Percentiles rank a stretch among this genome's conserved stretches.
Evolutionary conservation across 306 rosid species (phyloP).

Genomic region (Quercus berberidifolia): DNA sequence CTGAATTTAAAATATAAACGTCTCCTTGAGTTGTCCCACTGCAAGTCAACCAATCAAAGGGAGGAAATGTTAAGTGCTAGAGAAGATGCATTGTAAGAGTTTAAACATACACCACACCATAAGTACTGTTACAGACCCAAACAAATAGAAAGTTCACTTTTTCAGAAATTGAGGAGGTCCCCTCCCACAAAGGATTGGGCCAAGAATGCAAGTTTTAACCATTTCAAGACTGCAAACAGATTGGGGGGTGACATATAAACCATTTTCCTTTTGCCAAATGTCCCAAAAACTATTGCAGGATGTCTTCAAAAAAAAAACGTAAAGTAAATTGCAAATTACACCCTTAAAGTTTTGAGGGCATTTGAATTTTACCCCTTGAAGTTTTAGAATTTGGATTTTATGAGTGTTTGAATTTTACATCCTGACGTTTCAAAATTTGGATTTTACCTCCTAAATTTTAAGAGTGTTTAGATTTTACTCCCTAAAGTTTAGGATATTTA

Average conservation of each 20-base stretch:
- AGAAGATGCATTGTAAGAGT: neutral
- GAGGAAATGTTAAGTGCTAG: neutral
- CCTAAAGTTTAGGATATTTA: no score
- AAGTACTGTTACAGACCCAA: no score
- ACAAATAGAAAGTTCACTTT: neutral
- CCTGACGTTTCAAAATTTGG: no score
- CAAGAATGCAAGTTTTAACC: neutral
- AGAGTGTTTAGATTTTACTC: no score
- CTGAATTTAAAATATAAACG: constrained; percentile 56
- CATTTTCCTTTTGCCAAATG: neutral
- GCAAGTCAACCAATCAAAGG: constrained; percentile 30
- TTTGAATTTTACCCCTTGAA: no score
- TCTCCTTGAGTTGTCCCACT: constrained; percentile 92
- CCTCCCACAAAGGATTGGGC: neutral
- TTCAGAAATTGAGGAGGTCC: neutral
- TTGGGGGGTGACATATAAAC: no score
- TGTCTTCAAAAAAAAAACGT: neutral
- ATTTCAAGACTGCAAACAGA: neutral
- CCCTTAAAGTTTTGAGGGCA: no score
- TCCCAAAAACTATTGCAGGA: neutral
- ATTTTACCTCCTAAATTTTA: no score
- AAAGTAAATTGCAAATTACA: no score
- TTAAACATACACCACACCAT: no score
- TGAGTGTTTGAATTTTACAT: no score
- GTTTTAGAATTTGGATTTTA: no score